Conservation (phyloP, 2,329 filamentous ascomycete genomes). For the Trichoderma oligosporum region DNA sequence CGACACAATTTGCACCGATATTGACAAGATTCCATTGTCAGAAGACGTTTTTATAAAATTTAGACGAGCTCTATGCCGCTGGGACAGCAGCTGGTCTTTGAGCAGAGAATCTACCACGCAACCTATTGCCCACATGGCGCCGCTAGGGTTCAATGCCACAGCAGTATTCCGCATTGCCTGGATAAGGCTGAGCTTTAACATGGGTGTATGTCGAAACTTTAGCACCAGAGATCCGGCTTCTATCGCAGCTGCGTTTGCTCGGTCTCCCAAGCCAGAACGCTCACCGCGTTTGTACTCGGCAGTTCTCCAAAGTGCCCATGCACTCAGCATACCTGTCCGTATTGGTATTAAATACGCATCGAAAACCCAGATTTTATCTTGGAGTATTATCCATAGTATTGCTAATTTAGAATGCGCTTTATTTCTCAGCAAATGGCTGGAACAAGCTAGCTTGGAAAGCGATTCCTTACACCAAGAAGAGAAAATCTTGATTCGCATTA, state of each 20-base stretch:
- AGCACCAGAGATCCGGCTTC: background rate
- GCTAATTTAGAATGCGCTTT: slow-evolving; percentile 7
- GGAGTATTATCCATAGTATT: slow-evolving; percentile 12
- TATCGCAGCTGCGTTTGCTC: background rate
- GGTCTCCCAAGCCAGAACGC: background rate
- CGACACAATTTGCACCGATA: background rate
- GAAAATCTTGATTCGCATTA: background rate
- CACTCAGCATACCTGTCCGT: slow-evolving; percentile 10
- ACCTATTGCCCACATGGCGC: slow-evolving; percentile 13
- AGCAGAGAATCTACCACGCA: background rate
- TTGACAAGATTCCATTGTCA: background rate
- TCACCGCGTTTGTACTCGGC: slow-evolving; percentile 13
- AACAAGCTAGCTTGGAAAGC: background rate
- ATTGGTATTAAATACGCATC: slow-evolving; percentile 8
- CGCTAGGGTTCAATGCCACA: slow-evolving; percentile 11
- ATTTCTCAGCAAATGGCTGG: slow-evolving; percentile 7
- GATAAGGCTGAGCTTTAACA: slow-evolving; percentile 4
- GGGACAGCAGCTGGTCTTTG: slow-evolving; percentile 7
- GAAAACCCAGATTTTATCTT: slow-evolving; percentile 5
- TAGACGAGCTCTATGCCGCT: slow-evolving; percentile 9
- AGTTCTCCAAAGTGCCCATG: slow-evolving; percentile 7
- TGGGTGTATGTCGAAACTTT: background rate
- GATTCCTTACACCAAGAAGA: background rate
- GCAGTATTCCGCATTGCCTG: slow-evolving; percentile 7
- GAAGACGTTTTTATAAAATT: slow-evolving; percentile 7